Base-by-base conservation (phyloP, 768 basidiomycete genomes). In the Hortiboletus campestris region DNA sequence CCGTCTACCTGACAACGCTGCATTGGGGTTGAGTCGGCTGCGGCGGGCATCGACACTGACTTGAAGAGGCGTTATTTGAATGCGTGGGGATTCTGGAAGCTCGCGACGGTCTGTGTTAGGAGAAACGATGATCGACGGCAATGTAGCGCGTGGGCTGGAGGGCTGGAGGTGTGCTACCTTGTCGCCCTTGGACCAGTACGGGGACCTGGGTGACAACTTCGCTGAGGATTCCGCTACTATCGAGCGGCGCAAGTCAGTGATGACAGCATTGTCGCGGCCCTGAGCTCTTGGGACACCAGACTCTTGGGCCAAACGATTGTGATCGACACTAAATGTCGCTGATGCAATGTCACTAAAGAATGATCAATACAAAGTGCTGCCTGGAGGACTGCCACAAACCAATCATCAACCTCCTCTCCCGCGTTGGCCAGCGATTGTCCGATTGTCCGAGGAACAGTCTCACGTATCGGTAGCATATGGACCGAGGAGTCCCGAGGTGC, bases 381-480 rank as follows among this genome's bases (percentile, higher is more conserved):
- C 12, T 43, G 35, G 45, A 42, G 20, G 17, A 31, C 17, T 25
- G 6, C 8, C 13, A 63, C 66, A 14, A 41, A 68, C 63, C 56
- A 0, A 41, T 53, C 25, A 12, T 49, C 20, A 29, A 28, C n/a
- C 19, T 20, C 40, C 31, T 47, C 55, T 46, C 49, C 22, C n/a
- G 36, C 2, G 10, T 43, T 12, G 9, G 12, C 25, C 29, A 46
- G 28, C 7, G 46, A 51, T 49, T 36, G 34, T n/a, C 42, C 11
- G 3, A 43, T 36, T 1, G 47, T 25, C 17, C 34, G 6, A 28
- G n/a, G 34, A 47, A 57, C 11, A 4, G 31, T 34, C 34, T n/a
- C 6, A 14, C 25, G 56, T 16, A 19, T 39, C 7, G 20, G 16
- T 7, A 5, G 12, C 16, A 25, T 38, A 11, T 49, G 48, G n/a